Evolutionary conservation across 2,329 filamentous ascomycete genomes (phyloP), one percentile per base, ranked within the genome.

Genomic region (Verticillium dahliae): DNA sequence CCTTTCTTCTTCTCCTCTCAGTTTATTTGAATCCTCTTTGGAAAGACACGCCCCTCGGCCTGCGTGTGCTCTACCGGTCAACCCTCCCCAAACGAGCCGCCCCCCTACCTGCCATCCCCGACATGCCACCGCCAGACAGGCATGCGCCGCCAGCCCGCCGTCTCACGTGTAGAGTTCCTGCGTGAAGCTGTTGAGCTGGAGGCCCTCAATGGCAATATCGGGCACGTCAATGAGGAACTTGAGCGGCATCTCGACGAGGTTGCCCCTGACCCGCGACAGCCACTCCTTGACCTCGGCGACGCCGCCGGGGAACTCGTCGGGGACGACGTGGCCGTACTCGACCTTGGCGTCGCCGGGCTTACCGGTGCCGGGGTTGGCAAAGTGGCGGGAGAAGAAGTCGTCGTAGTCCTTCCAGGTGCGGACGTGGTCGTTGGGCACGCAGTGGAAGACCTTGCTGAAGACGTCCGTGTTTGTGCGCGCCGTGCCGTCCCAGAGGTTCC

Each of bases 191-290:
- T 93, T 92, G 65, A 92, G 75, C 27, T 83, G 81, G 69, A 96
- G 69, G 0, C 92, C 92, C 67, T 92, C 85, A 80, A 92, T 88
- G 4, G 93, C 94, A 73, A 97, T 88, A 73, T 97, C 92, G 69
- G 91, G 85, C 9, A 85, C 84, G 38, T 92, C 90, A 69, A 89
- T 88, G 73, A 97, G 78, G 78, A 97, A 97, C 66, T 91, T 80
- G 67, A 97, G 79, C 34, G 92, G 92, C 93, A 97, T 97, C 80
- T 97, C 91, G 7, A 97, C 89, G 56, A 92, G 75, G 9, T 83
- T 90, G 2, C 90, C 90, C 63, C 86, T 83, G 45, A 93, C 80
- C 60, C 84, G 81, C 61, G 81, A 80, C 60, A 93, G 76, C 76
- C 86, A 83, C 58, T 88, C 85, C 77, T 91, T 92, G 62, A 92